Base-by-base conservation (phyloP, 352 stramenopile species). In the Nothophytophthora sp. region DNA sequence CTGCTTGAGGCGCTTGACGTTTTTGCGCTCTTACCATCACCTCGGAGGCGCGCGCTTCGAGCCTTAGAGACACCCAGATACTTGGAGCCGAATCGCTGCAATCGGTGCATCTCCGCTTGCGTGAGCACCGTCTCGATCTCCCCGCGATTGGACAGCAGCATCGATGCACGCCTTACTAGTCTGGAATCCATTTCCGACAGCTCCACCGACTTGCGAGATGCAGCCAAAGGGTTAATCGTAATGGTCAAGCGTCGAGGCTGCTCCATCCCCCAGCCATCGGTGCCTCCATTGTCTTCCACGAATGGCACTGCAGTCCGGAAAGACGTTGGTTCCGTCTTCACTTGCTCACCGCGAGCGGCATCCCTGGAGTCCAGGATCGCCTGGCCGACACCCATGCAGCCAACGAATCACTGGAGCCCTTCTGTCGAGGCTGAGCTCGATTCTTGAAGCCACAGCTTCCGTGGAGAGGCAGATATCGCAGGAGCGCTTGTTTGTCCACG, bases 101-200 rank as follows among this genome's bases (percentile, higher is more conserved):
- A 44, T 20, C 55, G 55, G 49, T 72, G 66, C 27, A 69, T 55
- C 28, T 86, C 75, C 0, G 57, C 30, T 36, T 84, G 67, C 7
- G 63, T 63, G 48, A 78, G 56, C 33, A 88, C 68, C 2, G 75
- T 50, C 22, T 60, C 58, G 2, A 60, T 54, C 2, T 69, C 67
- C 23, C 47, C 59, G 2, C 73, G 64, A 41, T 59, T 76, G 16
- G 76, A 63, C 3, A 90, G 55, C 18, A 90, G 59, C 33, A 72
- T 50, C 22, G 79, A 90, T 22, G 75, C 76, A 23, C 72, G 76
- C 11, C 67, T 63, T 30, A 88, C 56, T 24, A 76, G 40, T 30
- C 64, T 52, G 5, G 69, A 52, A 25, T 86, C 76, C n/a, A 66
- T 61, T 12, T 67, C 16, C 0, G 72, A 84, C 1, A 88, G 50